A percentile compares a stretch with the other conserved stretches of the same genome.
These are phyloP conservation scores for Phytophthora foliorum DNA, from an alignment of 352 stramenopile genomes.

Conservation along the genomic window DNA sequence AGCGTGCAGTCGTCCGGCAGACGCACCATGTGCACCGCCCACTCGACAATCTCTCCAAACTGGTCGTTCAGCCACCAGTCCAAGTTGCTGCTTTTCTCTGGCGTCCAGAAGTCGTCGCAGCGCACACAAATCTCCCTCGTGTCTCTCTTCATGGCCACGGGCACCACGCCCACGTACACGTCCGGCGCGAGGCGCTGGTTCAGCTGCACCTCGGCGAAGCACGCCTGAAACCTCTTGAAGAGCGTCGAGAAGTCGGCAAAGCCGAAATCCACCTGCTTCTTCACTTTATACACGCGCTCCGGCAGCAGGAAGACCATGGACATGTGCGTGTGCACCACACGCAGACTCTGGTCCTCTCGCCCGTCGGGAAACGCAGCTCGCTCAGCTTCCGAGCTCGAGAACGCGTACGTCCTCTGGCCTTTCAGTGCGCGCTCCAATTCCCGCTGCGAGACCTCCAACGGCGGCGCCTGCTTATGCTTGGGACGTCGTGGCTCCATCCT, in stretches of 20 bases:
- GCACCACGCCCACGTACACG: conserved; percentile 77
- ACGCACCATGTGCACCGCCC: conserved; percentile 78
- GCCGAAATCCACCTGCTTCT: conserved; percentile 79
- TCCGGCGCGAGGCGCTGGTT: conserved; percentile 72
- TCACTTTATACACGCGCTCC: conserved; percentile 76
- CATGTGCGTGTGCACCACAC: conserved; percentile 77
- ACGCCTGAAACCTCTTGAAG: conserved; percentile 78
- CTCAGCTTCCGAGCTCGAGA: conserved; percentile 16
- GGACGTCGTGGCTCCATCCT: conserved; percentile 67
- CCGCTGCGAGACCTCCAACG: conserved; percentile 48
- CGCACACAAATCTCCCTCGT: conserved; percentile 61
- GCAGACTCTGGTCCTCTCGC: conserved; percentile 19
- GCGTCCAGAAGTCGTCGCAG: conserved; percentile 75
- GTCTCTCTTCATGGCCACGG: conserved; percentile 70
- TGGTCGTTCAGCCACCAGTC: conserved; percentile 76
- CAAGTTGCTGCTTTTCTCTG: conserved; percentile 64
- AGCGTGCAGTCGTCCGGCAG: conserved; percentile 68
- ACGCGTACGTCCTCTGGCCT: conserved; percentile 44
- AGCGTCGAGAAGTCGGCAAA: conserved; percentile 82
- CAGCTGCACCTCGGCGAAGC: conserved; percentile 75
- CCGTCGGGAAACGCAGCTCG: conserved; percentile 36
- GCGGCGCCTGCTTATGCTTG: conserved; percentile 74
- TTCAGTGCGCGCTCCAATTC: conserved; percentile 60
- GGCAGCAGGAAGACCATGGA: conserved; percentile 77
- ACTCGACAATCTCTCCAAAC: conserved; percentile 80